Evolutionary conservation across 306 rosid species (phyloP).

Genomic region (Acmispon strigosus): DNA sequence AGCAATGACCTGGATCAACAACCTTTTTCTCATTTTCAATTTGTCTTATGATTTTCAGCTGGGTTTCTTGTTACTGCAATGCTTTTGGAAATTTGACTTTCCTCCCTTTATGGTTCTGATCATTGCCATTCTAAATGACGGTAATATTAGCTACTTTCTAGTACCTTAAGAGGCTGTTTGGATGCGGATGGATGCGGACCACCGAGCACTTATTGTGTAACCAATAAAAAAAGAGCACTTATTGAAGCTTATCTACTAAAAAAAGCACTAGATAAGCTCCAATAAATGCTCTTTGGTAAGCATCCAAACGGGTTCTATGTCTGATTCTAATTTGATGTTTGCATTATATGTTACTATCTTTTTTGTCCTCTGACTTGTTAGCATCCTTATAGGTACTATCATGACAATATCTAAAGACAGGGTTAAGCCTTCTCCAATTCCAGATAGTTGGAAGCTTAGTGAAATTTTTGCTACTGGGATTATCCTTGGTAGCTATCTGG

Average conservation of each 20-base stretch:
- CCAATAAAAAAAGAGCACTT: too few relatives aligned
- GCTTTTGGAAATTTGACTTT: slow-evolving; percentile 64
- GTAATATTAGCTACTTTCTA: slow-evolving; percentile 31
- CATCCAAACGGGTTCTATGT: neutral
- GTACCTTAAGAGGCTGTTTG: neutral
- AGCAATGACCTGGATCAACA: slow-evolving; percentile 5
- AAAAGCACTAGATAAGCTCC: too few relatives aligned
- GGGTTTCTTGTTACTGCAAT: slow-evolving; percentile 56
- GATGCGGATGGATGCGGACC: too few relatives aligned
- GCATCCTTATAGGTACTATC: slow-evolving; percentile 47
- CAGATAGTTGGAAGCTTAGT: slow-evolving; percentile 73
- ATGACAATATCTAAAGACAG: slow-evolving; percentile 80
- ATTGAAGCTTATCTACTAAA: too few relatives aligned
- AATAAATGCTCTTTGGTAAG: too few relatives aligned
- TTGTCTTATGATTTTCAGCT: slow-evolving; percentile 32
- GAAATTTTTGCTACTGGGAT: slow-evolving; percentile 72
- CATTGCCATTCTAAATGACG: slow-evolving; percentile 74
- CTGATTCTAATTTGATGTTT: neutral
- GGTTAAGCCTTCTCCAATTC: slow-evolving; percentile 68
- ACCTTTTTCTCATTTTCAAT: slow-evolving; percentile 10
- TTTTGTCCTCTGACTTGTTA: slow-evolving; percentile 4
- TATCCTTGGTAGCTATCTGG: slow-evolving; percentile 56
- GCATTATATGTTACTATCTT: neutral
- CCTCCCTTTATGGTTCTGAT: slow-evolving; percentile 82
- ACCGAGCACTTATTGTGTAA: too few relatives aligned